Base-by-base conservation (phyloP, 192 early-diverging fungal species). In the Linnemannia elongata region DNA sequence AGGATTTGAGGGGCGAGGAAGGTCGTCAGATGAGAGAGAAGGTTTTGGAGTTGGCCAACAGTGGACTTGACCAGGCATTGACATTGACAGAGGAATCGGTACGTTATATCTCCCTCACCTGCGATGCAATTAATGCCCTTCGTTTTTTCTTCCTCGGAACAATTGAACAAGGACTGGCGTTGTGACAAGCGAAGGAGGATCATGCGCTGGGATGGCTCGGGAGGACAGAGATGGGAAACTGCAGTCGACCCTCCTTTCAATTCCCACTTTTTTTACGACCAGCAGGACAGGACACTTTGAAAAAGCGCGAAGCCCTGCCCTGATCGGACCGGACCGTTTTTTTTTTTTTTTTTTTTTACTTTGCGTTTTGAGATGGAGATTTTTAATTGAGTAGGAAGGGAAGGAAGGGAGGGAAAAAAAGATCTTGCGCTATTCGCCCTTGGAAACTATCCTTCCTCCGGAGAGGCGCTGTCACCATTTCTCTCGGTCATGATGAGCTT, bases 41-140 rank as follows among this genome's bases (percentile, higher is more conserved):
- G 87, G 97, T 99, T 13, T 88, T 96, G 27, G 94, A 94, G 8
- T 91, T 99, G 85, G 94, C 93, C 27, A 98, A 98, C 89, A 85
- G 91, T 1, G 93, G 94, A 24, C 78, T 93, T 1, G 91, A 93
- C 20, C 71, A 63, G 0, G 75, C 90, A 39, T 88, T 96, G 87
- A 89, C 90, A 39, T 88, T 96, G 87, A 89, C 92, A 55, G 91
- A 93, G 69, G 93, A 95, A 18, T 90, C 96, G 90, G 95, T 97
- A 87, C 83, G 76, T 45, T 55, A 10, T 4, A 54, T 44, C 41
- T 60, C 47, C 47, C 13, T 49, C 47, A 12, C 47, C 12, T 49
- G 15, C 47, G 17, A 17, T 75, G 12, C 27, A 22, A 1, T 36
- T n/a, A 24, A n/a, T 18, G 42, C 4, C 27, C 35, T 33, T 68